Conservation (phyloP, 805 yeast species). For the Zygosaccharomyces bisporus region DNA sequence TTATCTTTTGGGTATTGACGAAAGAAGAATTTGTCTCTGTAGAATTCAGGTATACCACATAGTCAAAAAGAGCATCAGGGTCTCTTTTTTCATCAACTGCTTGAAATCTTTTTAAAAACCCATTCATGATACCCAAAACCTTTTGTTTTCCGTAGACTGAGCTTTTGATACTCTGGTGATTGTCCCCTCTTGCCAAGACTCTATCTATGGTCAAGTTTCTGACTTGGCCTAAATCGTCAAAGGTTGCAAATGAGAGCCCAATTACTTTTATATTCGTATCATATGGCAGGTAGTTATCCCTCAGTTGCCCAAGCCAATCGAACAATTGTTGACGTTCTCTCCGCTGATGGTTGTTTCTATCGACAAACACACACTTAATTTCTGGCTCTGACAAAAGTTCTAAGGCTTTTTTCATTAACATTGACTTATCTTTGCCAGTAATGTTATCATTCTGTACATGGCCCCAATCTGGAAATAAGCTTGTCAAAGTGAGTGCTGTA, state of each 20-base stretch:
- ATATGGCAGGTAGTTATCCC: constrained; percentile 42
- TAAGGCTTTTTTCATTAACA: constrained; percentile 47
- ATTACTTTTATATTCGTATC: constrained; percentile 52
- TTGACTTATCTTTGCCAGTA: constrained; percentile 43
- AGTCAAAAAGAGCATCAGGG: constrained; percentile 70
- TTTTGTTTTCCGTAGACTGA: constrained; percentile 43
- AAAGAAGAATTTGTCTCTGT: constrained; percentile 43
- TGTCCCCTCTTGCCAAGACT: constrained; percentile 70
- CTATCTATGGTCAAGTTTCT: constrained; percentile 56
- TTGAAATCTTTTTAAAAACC: constrained; percentile 69
- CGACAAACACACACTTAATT: constrained; percentile 58
- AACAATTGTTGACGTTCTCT: constrained; percentile 69
- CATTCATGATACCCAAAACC: constrained; percentile 63
- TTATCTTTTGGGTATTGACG: constrained; percentile 45
- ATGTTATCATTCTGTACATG: constrained; percentile 82
- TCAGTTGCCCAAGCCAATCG: constrained; percentile 44
- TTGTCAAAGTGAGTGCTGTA: constrained; percentile 54
- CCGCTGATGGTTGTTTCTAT: constrained; percentile 74
- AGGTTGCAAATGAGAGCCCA: constrained; percentile 62
- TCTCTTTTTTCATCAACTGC: constrained; percentile 42
- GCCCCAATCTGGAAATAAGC: constrained; percentile 59
- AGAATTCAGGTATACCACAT: constrained; percentile 55
- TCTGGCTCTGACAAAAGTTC: constrained; percentile 36
- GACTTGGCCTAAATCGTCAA: constrained; percentile 37
- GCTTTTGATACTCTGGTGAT: constrained; percentile 77